These are phyloP conservation scores for Russula virescens DNA, from an alignment of 768 basidiomycete genomes.

Conservation along the genomic window DNA sequence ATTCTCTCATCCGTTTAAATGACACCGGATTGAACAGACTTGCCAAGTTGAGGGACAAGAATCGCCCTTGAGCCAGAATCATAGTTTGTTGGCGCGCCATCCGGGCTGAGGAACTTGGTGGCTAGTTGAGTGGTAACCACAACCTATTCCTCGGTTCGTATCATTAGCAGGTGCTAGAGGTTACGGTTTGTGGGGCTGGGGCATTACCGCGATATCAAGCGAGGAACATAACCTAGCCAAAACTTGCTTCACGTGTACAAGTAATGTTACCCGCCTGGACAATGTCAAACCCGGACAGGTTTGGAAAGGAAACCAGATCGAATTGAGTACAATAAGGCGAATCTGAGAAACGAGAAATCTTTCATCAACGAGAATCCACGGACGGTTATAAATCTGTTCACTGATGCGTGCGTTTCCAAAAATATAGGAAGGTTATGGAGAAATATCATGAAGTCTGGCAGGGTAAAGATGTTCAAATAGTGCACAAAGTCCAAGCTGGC, in stretches of 20 bases:
- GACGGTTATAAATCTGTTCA: slow-evolving; percentile 26
- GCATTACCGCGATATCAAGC: slow-evolving; percentile 26
- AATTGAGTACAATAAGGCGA: slow-evolving; percentile 58
- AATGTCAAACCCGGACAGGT: slow-evolving; percentile 35
- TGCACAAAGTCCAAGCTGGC: slow-evolving; percentile 31
- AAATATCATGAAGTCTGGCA: slow-evolving; percentile 54
- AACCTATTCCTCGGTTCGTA: slow-evolving; percentile 32
- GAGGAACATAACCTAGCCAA: slow-evolving; percentile 46
- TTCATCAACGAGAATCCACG: background rate
- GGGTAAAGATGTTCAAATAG: slow-evolving; percentile 40
- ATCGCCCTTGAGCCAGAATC: slow-evolving; percentile 58
- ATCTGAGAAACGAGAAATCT: slow-evolving; percentile 34
- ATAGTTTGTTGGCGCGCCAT: slow-evolving; percentile 61
- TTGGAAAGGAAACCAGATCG: slow-evolving; percentile 65
- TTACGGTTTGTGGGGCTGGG: background rate
- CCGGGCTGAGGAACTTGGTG: slow-evolving; percentile 57
- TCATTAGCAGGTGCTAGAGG: background rate
- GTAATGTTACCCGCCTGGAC: slow-evolving; percentile 37
- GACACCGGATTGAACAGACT: slow-evolving; percentile 6
- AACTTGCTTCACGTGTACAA: slow-evolving; percentile 48
- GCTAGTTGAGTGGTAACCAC: slow-evolving; percentile 64
- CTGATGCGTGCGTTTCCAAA: slow-evolving; percentile 42
- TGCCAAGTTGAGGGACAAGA: slow-evolving; percentile 64
- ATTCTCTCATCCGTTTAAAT: background rate
- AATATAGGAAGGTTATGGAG: slow-evolving; percentile 47